phyloP scores from a whole-genome alignment of 202 grass and related monocot genomes.

The Miscanthus sacchariflorus region DNA sequence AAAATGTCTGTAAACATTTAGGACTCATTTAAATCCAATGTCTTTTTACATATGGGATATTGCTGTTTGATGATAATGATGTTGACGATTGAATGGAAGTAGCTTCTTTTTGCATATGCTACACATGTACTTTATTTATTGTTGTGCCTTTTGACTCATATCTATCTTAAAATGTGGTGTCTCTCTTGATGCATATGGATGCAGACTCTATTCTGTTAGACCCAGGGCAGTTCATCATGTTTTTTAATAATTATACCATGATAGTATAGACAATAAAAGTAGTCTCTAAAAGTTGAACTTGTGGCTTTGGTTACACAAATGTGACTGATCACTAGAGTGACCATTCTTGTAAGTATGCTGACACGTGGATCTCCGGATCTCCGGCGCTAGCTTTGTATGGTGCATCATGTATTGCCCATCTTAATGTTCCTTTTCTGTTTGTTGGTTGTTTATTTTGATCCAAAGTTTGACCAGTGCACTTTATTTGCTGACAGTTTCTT shows the following conservation, averaged over 20 bases:
- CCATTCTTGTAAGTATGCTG: neutral
- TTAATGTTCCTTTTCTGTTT: slow-evolving; percentile 16
- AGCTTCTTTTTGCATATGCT: slow-evolving; percentile 6
- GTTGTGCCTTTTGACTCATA: neutral
- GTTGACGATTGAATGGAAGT: neutral
- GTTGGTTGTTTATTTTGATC: slow-evolving; percentile 17
- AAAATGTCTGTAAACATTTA: slow-evolving; percentile 4
- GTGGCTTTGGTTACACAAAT: slow-evolving; percentile 11
- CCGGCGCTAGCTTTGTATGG: slow-evolving; percentile 21
- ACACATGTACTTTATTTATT: slow-evolving; percentile 35
- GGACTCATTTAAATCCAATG: slow-evolving; percentile 14
- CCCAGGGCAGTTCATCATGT: slow-evolving; percentile 13
- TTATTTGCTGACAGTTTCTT: slow-evolving; percentile 20
- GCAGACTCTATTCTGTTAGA: slow-evolving; percentile 28
- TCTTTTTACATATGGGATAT: slow-evolving; percentile 7
- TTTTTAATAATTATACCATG: neutral
- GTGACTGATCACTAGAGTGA: slow-evolving; percentile 2
- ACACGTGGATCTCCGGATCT: neutral
- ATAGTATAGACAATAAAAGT: neutral
- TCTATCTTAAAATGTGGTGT: slow-evolving; percentile 11
- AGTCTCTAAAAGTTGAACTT: slow-evolving; percentile 26
- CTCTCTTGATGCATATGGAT: slow-evolving; percentile 12
- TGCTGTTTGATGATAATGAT: neutral
- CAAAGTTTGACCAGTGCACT: neutral
- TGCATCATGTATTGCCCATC: neutral